Percentiles rank a stretch among this genome's conserved stretches.
phyloP scores from a whole-genome alignment of 805 yeast genomes.

The Pichia rugopelliculosa region DNA sequence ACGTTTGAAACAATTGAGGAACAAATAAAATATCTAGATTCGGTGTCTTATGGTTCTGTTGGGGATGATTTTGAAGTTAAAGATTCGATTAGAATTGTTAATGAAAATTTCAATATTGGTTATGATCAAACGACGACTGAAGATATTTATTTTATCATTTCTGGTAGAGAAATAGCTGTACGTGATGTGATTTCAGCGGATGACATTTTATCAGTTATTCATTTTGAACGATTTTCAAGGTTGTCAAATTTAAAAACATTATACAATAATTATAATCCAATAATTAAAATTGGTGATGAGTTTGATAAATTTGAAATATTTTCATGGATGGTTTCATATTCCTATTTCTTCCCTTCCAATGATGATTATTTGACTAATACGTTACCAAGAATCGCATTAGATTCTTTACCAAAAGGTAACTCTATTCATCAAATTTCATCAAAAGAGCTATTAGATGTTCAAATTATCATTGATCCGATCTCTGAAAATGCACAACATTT shows the following conservation, averaged over 20 bases:
- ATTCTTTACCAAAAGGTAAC: constrained; percentile 2
- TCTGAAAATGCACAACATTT: constrained; percentile 61
- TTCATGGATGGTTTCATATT: constrained; percentile 17
- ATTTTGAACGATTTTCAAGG: constrained; percentile 11
- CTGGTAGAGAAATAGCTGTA: constrained; percentile 43
- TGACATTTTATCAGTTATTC: constrained; percentile 5
- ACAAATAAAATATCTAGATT: background rate
- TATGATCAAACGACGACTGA: background rate
- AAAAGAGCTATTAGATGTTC: constrained; percentile 38
- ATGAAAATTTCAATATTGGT: constrained; percentile 1
- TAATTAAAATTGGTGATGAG: background rate
- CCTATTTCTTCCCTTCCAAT: constrained; percentile 27
- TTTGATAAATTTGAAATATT: constrained; percentile 18
- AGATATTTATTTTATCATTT: constrained; percentile 22
- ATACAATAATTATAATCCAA: background rate
- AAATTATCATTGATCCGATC: constrained; percentile 64
- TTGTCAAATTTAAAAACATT: constrained; percentile 1
- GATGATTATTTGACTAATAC: constrained; percentile 12
- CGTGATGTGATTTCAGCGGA: background rate
- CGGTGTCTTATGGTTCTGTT: background rate
- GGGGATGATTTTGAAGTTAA: constrained; percentile 1
- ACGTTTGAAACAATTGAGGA: constrained; percentile 4
- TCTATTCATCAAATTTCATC: constrained; percentile 3
- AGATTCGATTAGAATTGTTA: background rate
- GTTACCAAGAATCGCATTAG: constrained; percentile 18